Percentiles rank a stretch among this genome's conserved stretches.
These are phyloP conservation scores for Phalaenopsis hybrid DNA, from an alignment of 116 monocot species.

Conservation along the genomic window DNA sequence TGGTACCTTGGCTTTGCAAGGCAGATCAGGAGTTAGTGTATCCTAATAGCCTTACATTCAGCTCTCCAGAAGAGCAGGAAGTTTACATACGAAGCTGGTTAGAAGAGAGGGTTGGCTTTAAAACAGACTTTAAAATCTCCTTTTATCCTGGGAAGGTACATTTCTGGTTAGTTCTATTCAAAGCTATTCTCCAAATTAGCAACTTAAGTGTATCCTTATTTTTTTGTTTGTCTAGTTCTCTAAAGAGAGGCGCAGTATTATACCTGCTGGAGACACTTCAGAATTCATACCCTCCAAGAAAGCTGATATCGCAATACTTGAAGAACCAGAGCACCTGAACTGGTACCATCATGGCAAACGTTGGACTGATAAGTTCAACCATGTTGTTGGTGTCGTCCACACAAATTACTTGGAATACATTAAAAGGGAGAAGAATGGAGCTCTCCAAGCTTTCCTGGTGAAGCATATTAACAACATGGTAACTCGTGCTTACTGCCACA, in stretches of 20 bases:
- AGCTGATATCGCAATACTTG: conserved; percentile 95
- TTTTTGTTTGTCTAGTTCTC: conserved; percentile 52
- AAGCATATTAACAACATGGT: conserved; percentile 96
- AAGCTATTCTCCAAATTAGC: not conserved
- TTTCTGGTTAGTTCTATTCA: not conserved
- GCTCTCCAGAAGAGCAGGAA: conserved; percentile 85
- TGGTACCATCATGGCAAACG: conserved; percentile 99
- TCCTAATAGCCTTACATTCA: conserved; percentile 71
- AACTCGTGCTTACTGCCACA: conserved; percentile 74
- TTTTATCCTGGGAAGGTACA: conserved; percentile 97
- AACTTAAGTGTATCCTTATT: not conserved
- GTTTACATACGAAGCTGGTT: conserved; percentile 84
- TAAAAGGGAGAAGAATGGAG: conserved; percentile 94
- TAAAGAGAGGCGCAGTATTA: conserved; percentile 89
- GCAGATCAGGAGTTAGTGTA: conserved; percentile 89
- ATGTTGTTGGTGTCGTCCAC: conserved; percentile 91
- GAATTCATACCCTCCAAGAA: conserved; percentile 79
- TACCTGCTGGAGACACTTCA: conserved; percentile 96
- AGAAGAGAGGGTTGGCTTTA: conserved; percentile 86
- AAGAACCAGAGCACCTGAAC: conserved; percentile 97
- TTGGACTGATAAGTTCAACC: conserved; percentile 98
- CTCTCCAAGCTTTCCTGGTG: conserved; percentile 89
- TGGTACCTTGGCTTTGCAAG: conserved; percentile 97
- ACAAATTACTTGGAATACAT: conserved; percentile 99
- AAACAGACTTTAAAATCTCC: conserved; percentile 86